Evolutionary conservation across 1,139 yeast genomes (phyloP).

Genomic region (Meyerozyma athensensis): DNA sequence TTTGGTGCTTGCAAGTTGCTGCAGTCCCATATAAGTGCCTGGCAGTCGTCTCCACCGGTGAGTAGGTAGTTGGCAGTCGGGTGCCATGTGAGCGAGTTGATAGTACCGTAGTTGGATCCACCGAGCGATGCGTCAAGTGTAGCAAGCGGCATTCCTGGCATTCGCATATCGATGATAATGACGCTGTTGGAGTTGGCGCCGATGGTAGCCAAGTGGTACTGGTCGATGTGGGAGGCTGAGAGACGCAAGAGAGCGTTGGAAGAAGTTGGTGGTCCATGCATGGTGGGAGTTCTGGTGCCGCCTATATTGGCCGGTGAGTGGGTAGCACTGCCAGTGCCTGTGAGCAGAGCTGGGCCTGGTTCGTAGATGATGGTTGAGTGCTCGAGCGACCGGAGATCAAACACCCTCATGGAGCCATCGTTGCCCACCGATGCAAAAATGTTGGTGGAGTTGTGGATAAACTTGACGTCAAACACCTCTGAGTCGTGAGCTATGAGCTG

Average conservation of each 20-base stretch:
- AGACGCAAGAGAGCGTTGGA: conserved; percentile 67
- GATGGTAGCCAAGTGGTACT: conserved; percentile 73
- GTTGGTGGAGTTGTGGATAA: conserved; percentile 68
- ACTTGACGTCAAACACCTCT: conserved; percentile 90
- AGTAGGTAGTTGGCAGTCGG: conserved; percentile 65
- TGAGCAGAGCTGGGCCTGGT: conserved; percentile 21
- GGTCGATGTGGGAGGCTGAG: conserved; percentile 76
- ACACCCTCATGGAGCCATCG: conserved; percentile 91
- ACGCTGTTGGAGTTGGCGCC: conserved; percentile 67
- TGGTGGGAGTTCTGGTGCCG: conserved; percentile 3
- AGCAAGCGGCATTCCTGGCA: conserved; percentile 78
- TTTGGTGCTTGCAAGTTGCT: conserved; percentile 18
- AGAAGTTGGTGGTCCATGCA: conserved; percentile 16
- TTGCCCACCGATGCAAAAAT: conserved; percentile 92
- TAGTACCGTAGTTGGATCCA: conserved; percentile 43
- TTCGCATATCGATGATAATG: conserved; percentile 74
- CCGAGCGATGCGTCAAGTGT: conserved; percentile 63
- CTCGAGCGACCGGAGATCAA: conserved; percentile 83
- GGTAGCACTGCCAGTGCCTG: background rate
- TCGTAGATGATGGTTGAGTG: conserved; percentile 95
- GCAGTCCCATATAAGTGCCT: conserved; percentile 82
- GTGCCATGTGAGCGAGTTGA: conserved; percentile 81
- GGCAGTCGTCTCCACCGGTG: conserved; percentile 89
- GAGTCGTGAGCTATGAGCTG: conserved; percentile 95
- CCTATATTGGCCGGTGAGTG: background rate